A percentile compares a stretch with the other conserved stretches of the same genome.
phyloP scores from a whole-genome alignment of 306 rosid species.

The Cicer chorassanicum region DNA sequence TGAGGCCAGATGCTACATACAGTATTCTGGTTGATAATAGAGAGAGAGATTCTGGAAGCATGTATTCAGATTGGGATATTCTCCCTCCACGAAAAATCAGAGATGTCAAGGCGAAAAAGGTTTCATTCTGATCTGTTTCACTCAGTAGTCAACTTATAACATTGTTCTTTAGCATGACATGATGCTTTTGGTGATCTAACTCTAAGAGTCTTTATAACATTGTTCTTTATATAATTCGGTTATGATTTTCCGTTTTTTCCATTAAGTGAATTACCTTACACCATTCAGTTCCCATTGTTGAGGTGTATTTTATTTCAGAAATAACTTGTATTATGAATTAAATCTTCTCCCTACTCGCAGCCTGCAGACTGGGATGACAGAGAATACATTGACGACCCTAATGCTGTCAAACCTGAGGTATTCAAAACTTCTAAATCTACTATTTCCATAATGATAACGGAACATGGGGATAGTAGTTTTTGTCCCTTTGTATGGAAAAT shows the following conservation, averaged over 20 bases:
- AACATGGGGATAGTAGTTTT: conserved; percentile 33
- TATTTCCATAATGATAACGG: conserved; percentile 28
- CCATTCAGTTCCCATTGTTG: background rate
- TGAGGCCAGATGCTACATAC: conserved; percentile 90
- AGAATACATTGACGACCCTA: conserved; percentile 58
- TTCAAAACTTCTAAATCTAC: background rate
- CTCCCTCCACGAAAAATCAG: conserved; percentile 66
- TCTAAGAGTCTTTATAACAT: conserved; percentile 14
- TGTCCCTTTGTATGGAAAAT: conserved; percentile 27
- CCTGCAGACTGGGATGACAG: conserved; percentile 66
- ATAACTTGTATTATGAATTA: conserved; percentile 29
- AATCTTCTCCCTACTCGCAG: conserved; percentile 46
- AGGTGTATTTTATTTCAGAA: background rate
- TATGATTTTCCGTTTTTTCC: conserved; percentile 13
- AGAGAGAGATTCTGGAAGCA: conserved; percentile 73
- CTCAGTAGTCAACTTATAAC: conserved; percentile 2
- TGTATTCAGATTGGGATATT: conserved; percentile 68
- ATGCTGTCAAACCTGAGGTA: conserved; percentile 61
- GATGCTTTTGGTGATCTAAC: conserved; percentile 30
- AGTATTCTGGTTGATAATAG: conserved; percentile 84
- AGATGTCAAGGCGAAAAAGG: conserved; percentile 66
- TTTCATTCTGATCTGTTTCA: conserved; percentile 39
- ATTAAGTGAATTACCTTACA: conserved; percentile 1
- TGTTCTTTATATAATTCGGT: conserved; percentile 9
- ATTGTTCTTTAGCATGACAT: conserved; percentile 17